Percentiles rank a stretch among this genome's conserved stretches.
Evolutionary conservation across 179 eudicot genomes (phyloP).

Genomic region (Silene vulgaris): DNA sequence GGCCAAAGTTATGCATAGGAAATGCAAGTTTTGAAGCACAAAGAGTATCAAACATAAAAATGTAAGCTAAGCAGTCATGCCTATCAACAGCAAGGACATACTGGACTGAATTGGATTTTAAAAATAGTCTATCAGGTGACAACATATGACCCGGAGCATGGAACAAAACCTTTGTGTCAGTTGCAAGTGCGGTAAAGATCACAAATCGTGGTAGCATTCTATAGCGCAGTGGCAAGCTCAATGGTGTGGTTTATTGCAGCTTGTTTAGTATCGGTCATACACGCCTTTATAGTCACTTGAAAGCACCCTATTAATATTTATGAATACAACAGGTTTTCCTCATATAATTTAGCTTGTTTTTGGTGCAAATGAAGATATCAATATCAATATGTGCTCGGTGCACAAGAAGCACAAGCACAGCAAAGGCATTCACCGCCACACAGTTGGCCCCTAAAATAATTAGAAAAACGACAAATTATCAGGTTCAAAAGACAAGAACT

Average conservation of each 20-base stretch:
- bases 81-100: not conserved
- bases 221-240: not conserved
- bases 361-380: not conserved
- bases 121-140: not conserved
- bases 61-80: not conserved
- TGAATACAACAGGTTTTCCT: not conserved
- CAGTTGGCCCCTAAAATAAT: not conserved
- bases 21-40: not conserved
- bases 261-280: slow-evolving; percentile 4
- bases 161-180: not conserved
- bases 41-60: not conserved
- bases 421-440: not conserved
- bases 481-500: slow-evolving; percentile 19
- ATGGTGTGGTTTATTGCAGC: slow-evolving; percentile 1
- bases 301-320: slow-evolving; percentile 11
- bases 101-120: not conserved
- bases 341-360: not conserved
- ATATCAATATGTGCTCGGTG: not conserved
- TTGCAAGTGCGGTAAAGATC: not conserved
- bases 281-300: not conserved
- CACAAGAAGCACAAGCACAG: not conserved
- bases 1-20: not conserved
- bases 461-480: slow-evolving; percentile 21
- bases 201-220: not conserved
- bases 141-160: slow-evolving; percentile 3